Evolutionary conservation across 768 basidiomycete genomes (phyloP).

Genomic region (Collybia sordida): DNA sequence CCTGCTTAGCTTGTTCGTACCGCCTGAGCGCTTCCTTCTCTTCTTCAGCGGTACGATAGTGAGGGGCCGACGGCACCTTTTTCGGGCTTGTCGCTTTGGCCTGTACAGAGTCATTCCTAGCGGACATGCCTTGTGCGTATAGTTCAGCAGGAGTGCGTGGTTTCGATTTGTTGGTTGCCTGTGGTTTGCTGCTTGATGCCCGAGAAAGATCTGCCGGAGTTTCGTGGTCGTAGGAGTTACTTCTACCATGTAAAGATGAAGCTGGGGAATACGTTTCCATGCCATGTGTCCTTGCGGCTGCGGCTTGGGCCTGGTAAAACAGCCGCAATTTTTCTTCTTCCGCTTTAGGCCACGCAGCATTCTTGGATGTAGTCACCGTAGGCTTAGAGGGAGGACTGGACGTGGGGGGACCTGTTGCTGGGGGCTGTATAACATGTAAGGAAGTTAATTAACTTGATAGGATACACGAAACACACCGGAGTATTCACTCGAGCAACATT

Average conservation of each 20-base stretch:
- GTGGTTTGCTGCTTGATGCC: slow-evolving; percentile 13
- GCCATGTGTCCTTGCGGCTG: slow-evolving; percentile 60
- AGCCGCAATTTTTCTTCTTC: slow-evolving; percentile 76
- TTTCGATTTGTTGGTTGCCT: slow-evolving; percentile 3
- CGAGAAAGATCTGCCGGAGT: slow-evolving; percentile 7
- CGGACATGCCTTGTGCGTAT: slow-evolving; percentile 30
- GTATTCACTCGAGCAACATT: slow-evolving; percentile 25
- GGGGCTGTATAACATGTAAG: neutral
- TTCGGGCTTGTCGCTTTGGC: slow-evolving; percentile 6
- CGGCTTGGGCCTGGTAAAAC: slow-evolving; percentile 67
- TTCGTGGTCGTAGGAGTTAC: slow-evolving; percentile 15
- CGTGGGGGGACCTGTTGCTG: neutral
- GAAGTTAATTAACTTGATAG: neutral
- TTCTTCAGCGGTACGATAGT: slow-evolving; percentile 64
- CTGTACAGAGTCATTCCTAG: slow-evolving; percentile 22
- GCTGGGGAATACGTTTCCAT: slow-evolving; percentile 23
- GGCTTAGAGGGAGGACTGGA: slow-evolving; percentile 20
- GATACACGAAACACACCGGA: slow-evolving; percentile 23
- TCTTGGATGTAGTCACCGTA: slow-evolving; percentile 3
- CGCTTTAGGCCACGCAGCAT: slow-evolving; percentile 57
- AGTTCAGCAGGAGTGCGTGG: slow-evolving; percentile 9
- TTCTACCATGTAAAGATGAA: slow-evolving; percentile 22
- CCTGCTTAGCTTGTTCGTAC: slow-evolving; percentile 71
- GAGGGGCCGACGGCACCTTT: slow-evolving; percentile 32
- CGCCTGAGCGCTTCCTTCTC: slow-evolving; percentile 71